These are phyloP conservation scores for Solanum chiquidenum DNA, from an alignment of 257 asterid genomes.

Conservation along the genomic window DNA sequence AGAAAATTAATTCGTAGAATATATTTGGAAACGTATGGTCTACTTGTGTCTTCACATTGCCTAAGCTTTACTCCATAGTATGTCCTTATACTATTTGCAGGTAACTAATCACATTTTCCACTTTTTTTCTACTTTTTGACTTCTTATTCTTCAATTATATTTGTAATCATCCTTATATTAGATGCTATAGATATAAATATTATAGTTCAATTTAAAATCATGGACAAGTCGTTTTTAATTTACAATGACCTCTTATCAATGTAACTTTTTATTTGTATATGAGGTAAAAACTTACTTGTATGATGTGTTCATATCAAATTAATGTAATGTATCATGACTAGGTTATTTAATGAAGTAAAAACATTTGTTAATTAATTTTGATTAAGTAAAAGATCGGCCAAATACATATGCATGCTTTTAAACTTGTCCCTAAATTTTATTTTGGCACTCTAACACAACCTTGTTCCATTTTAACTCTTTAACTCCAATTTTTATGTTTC, in stretches of 20 bases:
- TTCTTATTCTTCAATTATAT: not conserved
- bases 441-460: too few species aligned
- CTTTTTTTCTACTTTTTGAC: not conserved
- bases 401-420: too few species aligned
- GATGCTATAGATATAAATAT: not conserved
- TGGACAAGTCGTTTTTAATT: not conserved
- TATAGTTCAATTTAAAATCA: not conserved
- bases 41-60: constrained; percentile 34
- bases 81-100: constrained; percentile 4
- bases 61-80: constrained; percentile 37
- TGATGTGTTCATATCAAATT: not conserved
- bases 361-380: not conserved
- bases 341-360: not conserved
- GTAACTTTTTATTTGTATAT: not conserved
- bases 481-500: too few species aligned
- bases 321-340: not conserved
- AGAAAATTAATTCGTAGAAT: not conserved
- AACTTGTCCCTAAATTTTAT: too few species aligned
- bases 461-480: too few species aligned
- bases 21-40: constrained; percentile 21
- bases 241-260: not conserved
- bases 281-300: not conserved
- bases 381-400: not conserved
- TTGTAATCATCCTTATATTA: not conserved
- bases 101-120: constrained; percentile 10